Conservation (phyloP, 192 early-diverging fungal genomes). For the Backusella psychrophila region DNA sequence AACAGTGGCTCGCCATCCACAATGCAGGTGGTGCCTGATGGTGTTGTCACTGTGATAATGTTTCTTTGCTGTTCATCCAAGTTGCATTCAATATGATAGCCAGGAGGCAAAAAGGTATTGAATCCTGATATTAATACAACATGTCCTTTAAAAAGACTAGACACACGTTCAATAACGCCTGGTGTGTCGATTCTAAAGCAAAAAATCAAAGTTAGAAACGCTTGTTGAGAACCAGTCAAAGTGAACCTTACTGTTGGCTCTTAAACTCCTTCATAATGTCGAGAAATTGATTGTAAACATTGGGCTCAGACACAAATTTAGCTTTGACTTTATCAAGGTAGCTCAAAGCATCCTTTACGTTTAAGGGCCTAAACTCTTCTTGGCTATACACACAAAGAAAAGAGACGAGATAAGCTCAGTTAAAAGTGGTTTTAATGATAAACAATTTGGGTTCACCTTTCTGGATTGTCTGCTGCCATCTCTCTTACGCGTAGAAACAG, state of each 20-base stretch:
- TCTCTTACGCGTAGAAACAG: conserved; percentile 1
- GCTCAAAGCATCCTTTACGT: conserved; percentile 88
- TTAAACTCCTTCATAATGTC: conserved; percentile 99
- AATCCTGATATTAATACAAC: conserved; percentile 94
- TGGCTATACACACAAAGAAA: neutral
- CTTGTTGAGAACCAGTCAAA: conserved; percentile 13
- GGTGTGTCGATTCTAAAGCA: conserved; percentile 50
- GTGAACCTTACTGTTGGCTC: conserved; percentile 61
- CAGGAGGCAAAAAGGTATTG: conserved; percentile 97
- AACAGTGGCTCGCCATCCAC: conserved; percentile 35
- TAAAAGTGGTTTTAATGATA: neutral
- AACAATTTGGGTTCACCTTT: neutral
- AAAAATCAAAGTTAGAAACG: conserved; percentile 35
- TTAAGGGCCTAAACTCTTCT: conserved; percentile 51
- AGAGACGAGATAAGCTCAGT: neutral
- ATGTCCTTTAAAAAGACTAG: conserved; percentile 85
- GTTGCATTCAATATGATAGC: conserved; percentile 91
- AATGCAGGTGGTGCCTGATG: conserved; percentile 56
- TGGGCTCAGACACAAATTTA: conserved; percentile 82
- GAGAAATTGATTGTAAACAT: conserved; percentile 93
- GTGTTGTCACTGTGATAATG: conserved; percentile 86
- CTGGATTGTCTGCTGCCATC: neutral
- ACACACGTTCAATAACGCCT: conserved; percentile 95
- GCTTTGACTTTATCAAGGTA: conserved; percentile 95
- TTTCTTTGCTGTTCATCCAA: conserved; percentile 67